A percentile compares a stretch with the other conserved stretches of the same genome.
phyloP scores from a whole-genome alignment of 345 rosid species.

The Bruguiera sexangula region DNA sequence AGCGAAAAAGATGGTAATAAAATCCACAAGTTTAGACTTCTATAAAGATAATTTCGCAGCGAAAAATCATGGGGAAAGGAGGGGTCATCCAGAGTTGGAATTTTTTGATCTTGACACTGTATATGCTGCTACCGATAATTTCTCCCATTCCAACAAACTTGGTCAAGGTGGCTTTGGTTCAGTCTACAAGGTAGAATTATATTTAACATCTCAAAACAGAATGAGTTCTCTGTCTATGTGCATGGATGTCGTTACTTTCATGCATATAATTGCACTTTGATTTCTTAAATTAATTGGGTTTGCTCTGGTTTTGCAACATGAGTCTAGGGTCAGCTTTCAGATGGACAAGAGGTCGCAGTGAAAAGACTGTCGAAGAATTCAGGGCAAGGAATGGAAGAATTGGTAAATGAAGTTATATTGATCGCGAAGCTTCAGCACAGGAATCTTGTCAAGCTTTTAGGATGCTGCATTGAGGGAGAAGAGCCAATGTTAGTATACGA shows the following conservation, averaged over 20 bases:
- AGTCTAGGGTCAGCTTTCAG: neutral
- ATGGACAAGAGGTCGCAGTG: constrained; percentile 69
- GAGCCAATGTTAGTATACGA: constrained; percentile 79
- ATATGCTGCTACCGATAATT: constrained; percentile 27
- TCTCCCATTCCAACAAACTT: constrained; percentile 22
- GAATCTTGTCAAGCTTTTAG: constrained; percentile 64
- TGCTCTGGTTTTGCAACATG: neutral
- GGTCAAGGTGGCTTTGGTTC: constrained; percentile 51
- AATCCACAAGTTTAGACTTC: too few relatives aligned
- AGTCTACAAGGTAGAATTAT: constrained; percentile 35
- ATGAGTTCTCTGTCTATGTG: neutral
- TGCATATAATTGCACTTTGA: neutral
- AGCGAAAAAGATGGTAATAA: neutral
- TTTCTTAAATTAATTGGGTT: neutral
- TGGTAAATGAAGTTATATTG: constrained; percentile 23
- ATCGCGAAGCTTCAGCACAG: constrained; percentile 62
- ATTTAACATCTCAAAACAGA: neutral
- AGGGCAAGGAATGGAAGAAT: constrained; percentile 67
- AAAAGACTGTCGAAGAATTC: constrained; percentile 59
- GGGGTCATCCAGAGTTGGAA: too few relatives aligned
- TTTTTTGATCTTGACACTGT: constrained; percentile 5
- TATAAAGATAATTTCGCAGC: too few relatives aligned
- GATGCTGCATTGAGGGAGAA: constrained; percentile 54
- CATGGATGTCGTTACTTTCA: neutral
- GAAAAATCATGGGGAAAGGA: too few relatives aligned